Base-by-base conservation (phyloP, 495 filamentous ascomycete species). In the Sordaria brevicollis region DNA sequence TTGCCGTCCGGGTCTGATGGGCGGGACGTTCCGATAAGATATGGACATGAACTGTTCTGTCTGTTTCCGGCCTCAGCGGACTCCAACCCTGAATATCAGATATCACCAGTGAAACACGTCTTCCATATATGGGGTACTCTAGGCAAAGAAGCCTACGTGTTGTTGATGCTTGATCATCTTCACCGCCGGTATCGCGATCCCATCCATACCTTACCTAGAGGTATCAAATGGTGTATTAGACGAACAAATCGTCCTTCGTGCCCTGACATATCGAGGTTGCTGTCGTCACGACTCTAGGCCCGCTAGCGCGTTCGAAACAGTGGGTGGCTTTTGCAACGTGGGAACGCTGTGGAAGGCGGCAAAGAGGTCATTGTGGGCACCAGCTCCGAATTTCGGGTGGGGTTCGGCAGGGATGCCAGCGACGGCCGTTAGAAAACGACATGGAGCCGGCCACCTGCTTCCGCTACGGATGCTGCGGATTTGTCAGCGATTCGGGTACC, bases 301-400 rank as follows among this genome's bases (percentile, higher is more conserved):
- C 19, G 21, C 43, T 25, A 54, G 43, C 43, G 43, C 43, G 43
- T 54, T 54, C 43, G 19, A 54, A 54, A 25, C 19, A 25, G 21
- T 54, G 21, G 43, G 43, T 10, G 43, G 43, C 11, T 57, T n/a
- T 57, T 57, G 49, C 49, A 57, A 57, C 49, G 49, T 57, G 21
- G 49, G 49, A 57, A 62, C 49, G 49, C 49, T 31, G 49, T 57
- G 49, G 49, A 57, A 57, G 49, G 43, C 43, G 43, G 41, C 41
- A 49, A 43, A 43, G 41, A 49, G 41, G 19, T 31, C 49, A 31
- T 62, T 66, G 43, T 21, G 67, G 67, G 67, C 33, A 35, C 5
- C 29, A 65, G 54, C 35, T 70, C 65, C 69, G 37, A 67, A 17
- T 57, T 67, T 67, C 38, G 69, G 21, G 39, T 70, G 69, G 69